Base-by-base conservation (phyloP, 2,329 filamentous ascomycete species). In the Orbilia javanica region DNA sequence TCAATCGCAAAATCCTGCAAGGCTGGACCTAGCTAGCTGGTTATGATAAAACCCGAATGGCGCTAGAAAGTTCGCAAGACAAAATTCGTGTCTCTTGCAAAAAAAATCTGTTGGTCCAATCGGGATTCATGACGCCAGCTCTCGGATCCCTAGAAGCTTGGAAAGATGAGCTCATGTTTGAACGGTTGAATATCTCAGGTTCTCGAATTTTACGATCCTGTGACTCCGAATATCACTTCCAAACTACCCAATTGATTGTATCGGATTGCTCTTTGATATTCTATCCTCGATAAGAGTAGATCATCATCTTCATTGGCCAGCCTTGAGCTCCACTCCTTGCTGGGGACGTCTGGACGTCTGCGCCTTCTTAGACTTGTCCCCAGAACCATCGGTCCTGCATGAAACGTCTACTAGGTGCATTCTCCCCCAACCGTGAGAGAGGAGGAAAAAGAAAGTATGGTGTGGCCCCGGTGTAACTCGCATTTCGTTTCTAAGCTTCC, bases 361-460 rank as follows among this genome's bases (percentile, higher is more conserved):
- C 52, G 52, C 31, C 31, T n/a, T 57, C 52, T 42, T 22, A 46
- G 29, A 29, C 18, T 39, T 42, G 29, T 55, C 63, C 55, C 72
- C 65, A 76, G 64, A 76, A 44, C n/a, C 67, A 77, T 68, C 67
- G 74, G 71, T 78, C 74, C 74, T 78, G 74, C 74, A 78, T 78
- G 74, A 78, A 78, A 78, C 74, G 74, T 78, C 46, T 67, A 62
- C 67, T 72, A 72, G 73, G 66, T 77, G 73, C 70, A 67, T 42
- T 34, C 52, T 39, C 39, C 48, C 71, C 65, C 72, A 44, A 67
- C 39, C n/a, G 10, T 44, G 39, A 20, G 25, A 50, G 2, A 25
- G 6, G 4, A 6, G 10, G 10, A 53, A 60, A 60, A 57, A 65
- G 36, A 55, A 57, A 52, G 55, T 36, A 66, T 27, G 25, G 44